Evolutionary conservation across 2,329 filamentous ascomycete genomes (phyloP).

Genomic region (Pyrenophora tritici-repentis): DNA sequence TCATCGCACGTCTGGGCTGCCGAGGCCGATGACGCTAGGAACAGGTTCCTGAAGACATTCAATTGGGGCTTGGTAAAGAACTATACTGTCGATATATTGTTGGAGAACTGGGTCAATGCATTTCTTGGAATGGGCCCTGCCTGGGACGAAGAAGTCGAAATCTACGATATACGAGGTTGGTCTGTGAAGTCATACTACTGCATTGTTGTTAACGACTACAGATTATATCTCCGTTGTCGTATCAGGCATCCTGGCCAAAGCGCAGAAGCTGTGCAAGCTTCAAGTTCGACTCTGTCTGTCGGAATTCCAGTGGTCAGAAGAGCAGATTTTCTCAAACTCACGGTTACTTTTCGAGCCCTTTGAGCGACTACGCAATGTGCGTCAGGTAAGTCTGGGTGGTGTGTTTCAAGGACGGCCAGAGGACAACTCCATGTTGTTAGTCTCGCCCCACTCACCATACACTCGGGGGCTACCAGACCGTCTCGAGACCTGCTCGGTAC

Average conservation of each 20-base stretch:
- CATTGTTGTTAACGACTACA: neutral
- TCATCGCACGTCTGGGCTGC: conserved; percentile 23
- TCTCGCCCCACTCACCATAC: neutral
- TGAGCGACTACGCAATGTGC: conserved; percentile 38
- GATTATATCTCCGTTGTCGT: conserved; percentile 41
- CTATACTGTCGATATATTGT: conserved; percentile 39
- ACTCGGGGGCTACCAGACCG: neutral
- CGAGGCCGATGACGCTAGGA: conserved; percentile 22
- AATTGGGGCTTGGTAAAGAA: conserved; percentile 39
- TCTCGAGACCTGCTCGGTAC: conserved; percentile 33
- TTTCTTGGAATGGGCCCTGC: neutral
- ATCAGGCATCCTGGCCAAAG: conserved; percentile 37
- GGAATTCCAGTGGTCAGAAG: conserved; percentile 30
- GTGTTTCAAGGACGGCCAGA: conserved; percentile 27
- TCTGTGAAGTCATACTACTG: neutral
- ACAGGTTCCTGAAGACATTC: conserved; percentile 35
- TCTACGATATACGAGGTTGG: conserved; percentile 43
- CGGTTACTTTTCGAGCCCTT: conserved; percentile 38
- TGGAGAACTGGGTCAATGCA: conserved; percentile 26
- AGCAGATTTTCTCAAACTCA: conserved; percentile 28
- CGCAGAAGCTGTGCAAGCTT: conserved; percentile 35
- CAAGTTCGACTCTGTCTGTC: conserved; percentile 36
- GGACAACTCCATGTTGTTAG: conserved; percentile 23
- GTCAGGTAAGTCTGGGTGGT: conserved; percentile 31
- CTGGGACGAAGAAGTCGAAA: conserved; percentile 45